Percentiles rank a stretch among this genome's conserved stretches.
These are phyloP conservation scores for Dendrobium huoshanense DNA, from an alignment of 106 monocot genomes.

Conservation along the genomic window DNA sequence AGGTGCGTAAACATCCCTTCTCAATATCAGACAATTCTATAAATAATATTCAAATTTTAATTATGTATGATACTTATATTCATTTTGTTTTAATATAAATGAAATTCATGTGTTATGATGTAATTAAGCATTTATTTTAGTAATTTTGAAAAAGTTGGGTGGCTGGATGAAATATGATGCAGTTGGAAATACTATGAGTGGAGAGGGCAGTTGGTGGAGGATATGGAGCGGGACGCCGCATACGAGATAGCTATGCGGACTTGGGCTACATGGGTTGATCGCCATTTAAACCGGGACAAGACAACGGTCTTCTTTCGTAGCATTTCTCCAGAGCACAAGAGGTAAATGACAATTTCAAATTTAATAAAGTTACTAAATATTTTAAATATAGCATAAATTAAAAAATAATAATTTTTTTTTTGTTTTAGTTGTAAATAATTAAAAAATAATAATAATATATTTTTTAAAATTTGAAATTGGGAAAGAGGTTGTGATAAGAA, in stretches of 20 bases:
- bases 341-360: background rate
- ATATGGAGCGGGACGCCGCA: conserved; percentile 19
- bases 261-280: conserved; percentile 24
- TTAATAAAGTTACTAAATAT: too few species aligned
- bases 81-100: too few species aligned
- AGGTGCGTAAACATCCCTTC: background rate
- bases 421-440: too few species aligned
- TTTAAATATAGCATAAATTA: too few species aligned
- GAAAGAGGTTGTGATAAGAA: too few species aligned
- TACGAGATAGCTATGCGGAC: conserved; percentile 17
- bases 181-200: conserved; percentile 25
- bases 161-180: background rate
- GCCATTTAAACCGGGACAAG: conserved; percentile 12
- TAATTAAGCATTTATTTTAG: background rate
- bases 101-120: background rate
- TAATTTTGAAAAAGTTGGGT: background rate
- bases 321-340: conserved; percentile 23
- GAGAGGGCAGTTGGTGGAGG: conserved; percentile 9
- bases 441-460: too few species aligned
- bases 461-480: too few species aligned
- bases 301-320: conserved; percentile 27
- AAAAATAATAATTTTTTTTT: too few species aligned
- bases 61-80: background rate
- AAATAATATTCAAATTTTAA: background rate
- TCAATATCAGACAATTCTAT: background rate